These are phyloP conservation scores for Hysterium pulicare DNA, from an alignment of 2,329 filamentous ascomycete genomes.

Conservation along the genomic window DNA sequence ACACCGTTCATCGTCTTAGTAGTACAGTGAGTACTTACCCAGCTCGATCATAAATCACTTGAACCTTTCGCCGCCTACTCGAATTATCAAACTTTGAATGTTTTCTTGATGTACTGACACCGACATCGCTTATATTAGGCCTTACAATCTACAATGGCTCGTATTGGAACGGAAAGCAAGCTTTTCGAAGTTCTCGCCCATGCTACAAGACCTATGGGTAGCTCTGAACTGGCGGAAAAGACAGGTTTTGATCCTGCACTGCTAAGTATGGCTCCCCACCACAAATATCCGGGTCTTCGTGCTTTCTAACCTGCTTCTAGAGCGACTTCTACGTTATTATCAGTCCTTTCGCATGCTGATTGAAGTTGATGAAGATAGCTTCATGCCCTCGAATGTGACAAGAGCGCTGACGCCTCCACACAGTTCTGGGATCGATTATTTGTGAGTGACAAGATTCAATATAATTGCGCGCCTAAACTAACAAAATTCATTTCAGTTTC, in stretches of 20 bases:
- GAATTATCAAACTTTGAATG: no score
- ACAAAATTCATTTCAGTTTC: constrained; percentile 4
- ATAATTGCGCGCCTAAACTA: not conserved
- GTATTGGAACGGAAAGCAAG: not conserved
- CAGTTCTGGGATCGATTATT: no score
- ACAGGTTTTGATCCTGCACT: not conserved
- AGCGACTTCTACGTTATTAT: not conserved
- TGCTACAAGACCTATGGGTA: not conserved
- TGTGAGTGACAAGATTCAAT: not conserved
- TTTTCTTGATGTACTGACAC: no score
- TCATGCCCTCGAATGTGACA: constrained; percentile 1
- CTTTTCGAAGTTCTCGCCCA: not conserved
- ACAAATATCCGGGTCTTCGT: no score
- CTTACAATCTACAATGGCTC: not conserved
- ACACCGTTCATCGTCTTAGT: no score
- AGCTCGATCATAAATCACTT: no score
- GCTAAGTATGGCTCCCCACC: not conserved
- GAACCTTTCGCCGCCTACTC: no score
- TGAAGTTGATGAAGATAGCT: not conserved
- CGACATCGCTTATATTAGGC: no score
- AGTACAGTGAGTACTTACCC: no score
- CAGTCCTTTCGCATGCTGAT: constrained; percentile 1
- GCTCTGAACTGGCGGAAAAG: not conserved
- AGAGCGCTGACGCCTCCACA: not conserved
- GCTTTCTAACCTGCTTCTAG: not conserved